Base-by-base conservation (phyloP, 2,329 filamentous ascomycete genomes). In the Fusarium ramigenum region DNA sequence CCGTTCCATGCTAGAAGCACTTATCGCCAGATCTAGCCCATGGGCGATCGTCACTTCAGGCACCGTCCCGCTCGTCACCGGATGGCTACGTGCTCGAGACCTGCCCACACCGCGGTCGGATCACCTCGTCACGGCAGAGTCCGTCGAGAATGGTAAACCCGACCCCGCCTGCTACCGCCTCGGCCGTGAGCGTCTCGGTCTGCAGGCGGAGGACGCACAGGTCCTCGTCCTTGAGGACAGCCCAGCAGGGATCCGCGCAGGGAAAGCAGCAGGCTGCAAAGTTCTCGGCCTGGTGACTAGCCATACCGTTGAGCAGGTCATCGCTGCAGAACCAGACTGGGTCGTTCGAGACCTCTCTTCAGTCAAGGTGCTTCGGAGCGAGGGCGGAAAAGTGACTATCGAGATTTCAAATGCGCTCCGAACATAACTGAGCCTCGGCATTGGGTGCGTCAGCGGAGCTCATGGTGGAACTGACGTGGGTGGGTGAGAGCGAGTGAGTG, bases 41-140 rank as follows among this genome's bases (percentile, higher is more conserved):
- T 98, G 96, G 96, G 93, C 94, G 57, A 97, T 98, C 76, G 95
- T 95, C 65, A 93, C 91, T 0, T 94, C 92, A 2, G 93, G 93
- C 46, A 93, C 92, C 5, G 80, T 84, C 59, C 90, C 85, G 70
- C 88, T 96, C 16, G 89, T 95, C 11, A 85, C 85, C 54, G 93
- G 93, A 72, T 96, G 93, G 93, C 87, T 95, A 50, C 83, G 87
- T 42, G 89, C 90, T 37, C 86, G 95, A 66, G 83, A 86, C 42
- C 88, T 96, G 60, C 89, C 92, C 19, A 84, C 84, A 43, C 93
- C 76, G 60, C 47, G 54, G 37, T 53, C 93, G 2, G 84, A 88
- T 72, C 86, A 91, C 76, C 85, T 95, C 57, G 88, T 96, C 69
- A 91, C 92, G 11, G 93, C 93, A 58, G 93, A 95, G 84, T 93